A percentile compares a stretch with the other conserved stretches of the same genome.
phyloP scores from a whole-genome alignment of 495 filamentous ascomycete species.

The Melanomma pulvis-pyrius region DNA sequence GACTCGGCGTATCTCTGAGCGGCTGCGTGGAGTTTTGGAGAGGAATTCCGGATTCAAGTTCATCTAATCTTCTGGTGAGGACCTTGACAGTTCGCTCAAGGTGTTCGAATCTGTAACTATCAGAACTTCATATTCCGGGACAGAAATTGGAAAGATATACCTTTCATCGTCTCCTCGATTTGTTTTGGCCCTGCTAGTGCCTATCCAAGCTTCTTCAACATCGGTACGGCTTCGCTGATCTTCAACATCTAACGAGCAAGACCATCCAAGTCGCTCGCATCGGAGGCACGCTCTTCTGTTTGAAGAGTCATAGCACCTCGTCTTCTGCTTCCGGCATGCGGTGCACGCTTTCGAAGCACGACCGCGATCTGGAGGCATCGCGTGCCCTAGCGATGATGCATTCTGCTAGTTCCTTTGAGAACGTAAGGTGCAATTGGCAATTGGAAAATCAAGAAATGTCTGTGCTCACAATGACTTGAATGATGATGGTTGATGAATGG shows the following conservation, averaged over 20 bases:
- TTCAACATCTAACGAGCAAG: slow-evolving; percentile 41
- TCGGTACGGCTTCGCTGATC: not conserved
- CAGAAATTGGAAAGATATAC: not conserved
- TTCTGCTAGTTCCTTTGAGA: too few relatives aligned
- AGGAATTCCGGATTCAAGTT: not conserved
- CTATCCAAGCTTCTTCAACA: not conserved
- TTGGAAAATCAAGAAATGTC: too few relatives aligned
- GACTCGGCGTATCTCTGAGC: not conserved
- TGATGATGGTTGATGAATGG: not conserved
- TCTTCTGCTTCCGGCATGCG: slow-evolving; percentile 41
- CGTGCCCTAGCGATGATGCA: not conserved
- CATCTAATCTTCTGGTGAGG: slow-evolving; percentile 7
- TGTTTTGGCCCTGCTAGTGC: not conserved
- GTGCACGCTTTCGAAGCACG: slow-evolving; percentile 52
- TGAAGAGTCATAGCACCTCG: slow-evolving; percentile 49
- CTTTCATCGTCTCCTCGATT: not conserved
- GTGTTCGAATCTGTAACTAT: slow-evolving; percentile 40
- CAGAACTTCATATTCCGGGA: not conserved
- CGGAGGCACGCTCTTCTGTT: slow-evolving; percentile 45
- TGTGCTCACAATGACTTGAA: too few relatives aligned
- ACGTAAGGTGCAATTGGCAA: too few relatives aligned
- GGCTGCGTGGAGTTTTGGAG: not conserved
- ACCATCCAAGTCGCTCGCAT: slow-evolving; percentile 47
- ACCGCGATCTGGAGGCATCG: slow-evolving; percentile 51
- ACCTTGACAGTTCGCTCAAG: slow-evolving; percentile 46